A percentile compares a stretch with the other conserved stretches of the same genome.
Conservation (phyloP, 768 basidiomycete genomes). For the Dendrothele bispora region DNA sequence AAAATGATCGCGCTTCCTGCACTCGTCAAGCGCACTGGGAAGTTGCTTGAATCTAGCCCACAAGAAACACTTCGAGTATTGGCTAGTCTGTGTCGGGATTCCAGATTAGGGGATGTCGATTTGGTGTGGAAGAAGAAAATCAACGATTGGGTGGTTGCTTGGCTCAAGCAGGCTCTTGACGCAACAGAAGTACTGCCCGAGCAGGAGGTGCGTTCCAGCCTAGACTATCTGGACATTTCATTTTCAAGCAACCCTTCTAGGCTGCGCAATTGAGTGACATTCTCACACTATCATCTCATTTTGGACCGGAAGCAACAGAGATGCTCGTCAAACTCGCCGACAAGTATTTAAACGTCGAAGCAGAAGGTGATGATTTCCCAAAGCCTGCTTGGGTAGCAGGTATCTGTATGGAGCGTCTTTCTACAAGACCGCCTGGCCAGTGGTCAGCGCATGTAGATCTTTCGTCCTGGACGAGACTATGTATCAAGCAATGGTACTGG, state of each 20-base stretch:
- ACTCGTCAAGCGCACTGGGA: constrained; percentile 50
- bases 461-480: constrained; percentile 43
- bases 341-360: constrained; percentile 31
- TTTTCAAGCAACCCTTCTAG: constrained; percentile 37
- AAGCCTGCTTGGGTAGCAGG: constrained; percentile 59
- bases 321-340: constrained; percentile 47
- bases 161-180: constrained; percentile 25
- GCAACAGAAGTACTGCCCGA: constrained; percentile 22
- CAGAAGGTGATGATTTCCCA: constrained; percentile 31
- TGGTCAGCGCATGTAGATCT: constrained; percentile 53
- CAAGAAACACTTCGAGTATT: constrained; percentile 46
- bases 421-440: constrained; percentile 38
- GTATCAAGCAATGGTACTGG: constrained; percentile 55
- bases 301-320: constrained; percentile 43
- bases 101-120: constrained; percentile 58
- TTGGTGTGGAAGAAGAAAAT: constrained; percentile 57
- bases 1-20: constrained; percentile 63
- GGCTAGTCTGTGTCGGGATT: constrained; percentile 44
- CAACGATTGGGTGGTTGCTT: constrained; percentile 49
- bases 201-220: constrained; percentile 36
- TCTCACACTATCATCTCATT: constrained; percentile 50
- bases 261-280: constrained; percentile 53
- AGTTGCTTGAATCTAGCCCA: constrained; percentile 46
- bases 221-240: too few relatives aligned
- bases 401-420: constrained; percentile 56